These are phyloP conservation scores for Cyclotella baltica DNA, from an alignment of 108 stramenopile species.

Conservation along the genomic window DNA sequence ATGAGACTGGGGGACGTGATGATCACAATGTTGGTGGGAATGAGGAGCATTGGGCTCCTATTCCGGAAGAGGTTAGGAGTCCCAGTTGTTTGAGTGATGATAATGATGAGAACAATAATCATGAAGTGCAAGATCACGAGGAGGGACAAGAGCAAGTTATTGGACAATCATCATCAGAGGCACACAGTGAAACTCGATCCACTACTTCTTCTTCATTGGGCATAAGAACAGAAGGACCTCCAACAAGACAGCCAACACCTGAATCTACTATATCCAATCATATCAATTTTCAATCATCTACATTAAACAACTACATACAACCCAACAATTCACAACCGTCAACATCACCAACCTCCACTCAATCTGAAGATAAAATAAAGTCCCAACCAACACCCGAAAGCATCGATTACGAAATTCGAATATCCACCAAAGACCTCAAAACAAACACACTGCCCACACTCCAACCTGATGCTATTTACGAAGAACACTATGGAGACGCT, in stretches of 20 bases:
- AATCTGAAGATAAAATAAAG: conserved; percentile 8
- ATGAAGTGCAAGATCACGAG: not conserved
- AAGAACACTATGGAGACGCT: conserved; percentile 87
- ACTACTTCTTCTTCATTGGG: not conserved
- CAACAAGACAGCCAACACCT: no score
- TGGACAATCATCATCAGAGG: conserved; percentile 23
- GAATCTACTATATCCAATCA: no score
- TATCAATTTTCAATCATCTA: conserved; percentile 24
- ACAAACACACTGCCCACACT: not conserved
- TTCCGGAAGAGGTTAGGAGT: conserved; percentile 32
- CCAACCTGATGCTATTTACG: conserved; percentile 74
- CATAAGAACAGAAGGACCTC: not conserved
- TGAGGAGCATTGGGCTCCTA: conserved; percentile 29
- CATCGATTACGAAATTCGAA: not conserved
- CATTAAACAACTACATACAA: not conserved
- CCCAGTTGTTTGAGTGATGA: not conserved
- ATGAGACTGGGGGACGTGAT: not conserved
- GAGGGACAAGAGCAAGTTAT: conserved; percentile 2
- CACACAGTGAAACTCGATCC: not conserved
- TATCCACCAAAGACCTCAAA: not conserved
- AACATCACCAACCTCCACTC: not conserved
- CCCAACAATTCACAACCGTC: not conserved
- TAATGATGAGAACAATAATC: conserved; percentile 1
- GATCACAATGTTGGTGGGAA: not conserved
- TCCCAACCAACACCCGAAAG: conserved; percentile 5